Evolutionary conservation across 176 grass and related monocot species (phyloP), one percentile per base, ranked within the genome.

Genomic region (Carex pumila): DNA sequence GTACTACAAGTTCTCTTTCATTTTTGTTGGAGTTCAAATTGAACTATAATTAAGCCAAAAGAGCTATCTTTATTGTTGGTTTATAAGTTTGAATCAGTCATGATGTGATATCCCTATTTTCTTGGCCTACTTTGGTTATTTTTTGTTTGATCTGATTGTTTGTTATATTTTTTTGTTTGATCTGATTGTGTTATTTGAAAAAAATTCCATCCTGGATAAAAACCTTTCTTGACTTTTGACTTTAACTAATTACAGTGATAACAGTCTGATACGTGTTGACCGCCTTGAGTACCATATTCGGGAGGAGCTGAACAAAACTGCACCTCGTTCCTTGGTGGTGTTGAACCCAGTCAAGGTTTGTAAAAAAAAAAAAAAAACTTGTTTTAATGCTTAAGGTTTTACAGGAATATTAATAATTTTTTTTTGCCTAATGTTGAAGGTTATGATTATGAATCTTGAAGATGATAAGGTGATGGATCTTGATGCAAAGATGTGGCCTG

Each of bases 401-500:
- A 65, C n/a, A 63, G 31, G 10, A 5, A 25, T 61, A 50, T 1
- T 85, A 80, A 63, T 19, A 64, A 19, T 31, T 34, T 29, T 12
- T 77, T 55, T 86, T 9, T 50, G 18, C 13, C 12, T 32, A 52
- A 54, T 83, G 37, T 80, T 65, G 25, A 50, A 95, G 96, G 96
- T 99, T 61, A 91, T 99, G 65, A 99, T 99, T 73, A 99, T 89
- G 57, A 99, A 99, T 91, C 84, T 99, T 78, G 93, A 99, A 81
- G 88, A 90, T 68, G 89, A 78, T 75, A 90, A 90, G 68, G 81
- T 93, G 32, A 78, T 95, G 66, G 85, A 95, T 85, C 91, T 99
- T 90, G 96, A 94, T 62, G 96, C 93, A 61, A 99, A 91, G 85
- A 93, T 92, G 90, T 99, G 96, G 96, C 96, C 96, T 81, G 96